These are phyloP conservation scores for Lavandula angustifolia DNA, from an alignment of 257 asterid genomes.

Conservation along the genomic window DNA sequence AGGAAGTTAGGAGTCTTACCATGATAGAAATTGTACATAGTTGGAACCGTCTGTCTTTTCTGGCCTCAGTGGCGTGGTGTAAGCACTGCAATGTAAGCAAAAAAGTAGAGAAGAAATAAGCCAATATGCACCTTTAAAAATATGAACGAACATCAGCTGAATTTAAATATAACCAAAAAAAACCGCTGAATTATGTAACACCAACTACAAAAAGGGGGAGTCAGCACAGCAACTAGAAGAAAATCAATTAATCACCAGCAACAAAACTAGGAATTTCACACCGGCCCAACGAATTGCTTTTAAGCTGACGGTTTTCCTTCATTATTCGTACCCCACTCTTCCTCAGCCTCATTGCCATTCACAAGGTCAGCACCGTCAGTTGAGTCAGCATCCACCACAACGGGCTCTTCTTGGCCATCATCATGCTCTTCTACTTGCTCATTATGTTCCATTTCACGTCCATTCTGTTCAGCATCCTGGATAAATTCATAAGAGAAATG, in stretches of 20 bases:
- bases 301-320: constrained; percentile 97
- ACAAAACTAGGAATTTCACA: constrained; percentile 78
- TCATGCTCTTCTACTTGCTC: constrained; percentile 57
- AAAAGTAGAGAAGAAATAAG: constrained; percentile 30
- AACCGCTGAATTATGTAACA: constrained; percentile 11
- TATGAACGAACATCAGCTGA: constrained; percentile 20
- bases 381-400: constrained; percentile 89
- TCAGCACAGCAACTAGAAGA: constrained; percentile 51
- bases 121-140: neutral
- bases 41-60: constrained; percentile 50
- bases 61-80: constrained; percentile 48
- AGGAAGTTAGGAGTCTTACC: constrained; percentile 37
- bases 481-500: constrained; percentile 8
- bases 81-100: constrained; percentile 30
- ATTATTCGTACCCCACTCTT: constrained; percentile 98
- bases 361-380: constrained; percentile 85
- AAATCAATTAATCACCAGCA: constrained; percentile 86
- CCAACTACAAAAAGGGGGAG: constrained; percentile 34
- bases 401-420: constrained; percentile 82
- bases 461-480: constrained; percentile 61
- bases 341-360: constrained; percentile 84
- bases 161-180: constrained; percentile 5
- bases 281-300: constrained; percentile 90
- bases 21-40: constrained; percentile 32
- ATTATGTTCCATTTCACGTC: constrained; percentile 53